Conservation (phyloP, 345 rosid species). For the Citrus sinensis region DNA sequence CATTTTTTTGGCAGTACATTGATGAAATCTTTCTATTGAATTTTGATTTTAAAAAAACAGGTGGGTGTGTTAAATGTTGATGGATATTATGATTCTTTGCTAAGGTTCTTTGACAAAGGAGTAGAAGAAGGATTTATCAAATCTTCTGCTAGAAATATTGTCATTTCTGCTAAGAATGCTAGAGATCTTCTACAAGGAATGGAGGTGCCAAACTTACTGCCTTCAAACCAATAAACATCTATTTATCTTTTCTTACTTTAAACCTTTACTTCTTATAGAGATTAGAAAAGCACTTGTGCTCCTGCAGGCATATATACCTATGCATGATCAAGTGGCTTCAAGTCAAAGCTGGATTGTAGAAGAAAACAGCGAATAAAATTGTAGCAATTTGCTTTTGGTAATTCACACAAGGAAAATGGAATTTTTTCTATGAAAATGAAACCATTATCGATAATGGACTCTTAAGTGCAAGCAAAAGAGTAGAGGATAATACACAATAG, state of each 20-base stretch:
- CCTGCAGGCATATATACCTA: conserved; percentile 44
- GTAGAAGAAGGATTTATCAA: conserved; percentile 57
- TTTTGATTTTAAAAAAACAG: conserved; percentile 18
- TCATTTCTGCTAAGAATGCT: conserved; percentile 41
- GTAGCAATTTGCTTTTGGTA: conserved; percentile 3
- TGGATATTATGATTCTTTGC: conserved; percentile 49
- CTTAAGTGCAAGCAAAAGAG: neutral
- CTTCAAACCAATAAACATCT: no score
- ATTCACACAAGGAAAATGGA: neutral
- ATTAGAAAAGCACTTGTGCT: conserved; percentile 1
- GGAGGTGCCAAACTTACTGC: conserved; percentile 35
- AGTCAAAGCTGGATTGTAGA: conserved; percentile 23
- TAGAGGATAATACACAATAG: neutral
- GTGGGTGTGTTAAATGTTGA: conserved; percentile 53
- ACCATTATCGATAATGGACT: neutral
- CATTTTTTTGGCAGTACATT: neutral
- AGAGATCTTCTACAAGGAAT: conserved; percentile 32
- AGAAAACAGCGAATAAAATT: neutral
- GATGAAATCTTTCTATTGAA: neutral
- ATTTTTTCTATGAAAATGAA: neutral
- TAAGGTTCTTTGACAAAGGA: conserved; percentile 55
- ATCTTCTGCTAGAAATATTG: conserved; percentile 37
- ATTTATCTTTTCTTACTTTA: no score
- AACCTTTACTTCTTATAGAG: no score
- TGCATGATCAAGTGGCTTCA: conserved; percentile 38